Evolutionary conservation across 345 rosid species (phyloP).

Genomic region (Citrus mangshanensis): DNA sequence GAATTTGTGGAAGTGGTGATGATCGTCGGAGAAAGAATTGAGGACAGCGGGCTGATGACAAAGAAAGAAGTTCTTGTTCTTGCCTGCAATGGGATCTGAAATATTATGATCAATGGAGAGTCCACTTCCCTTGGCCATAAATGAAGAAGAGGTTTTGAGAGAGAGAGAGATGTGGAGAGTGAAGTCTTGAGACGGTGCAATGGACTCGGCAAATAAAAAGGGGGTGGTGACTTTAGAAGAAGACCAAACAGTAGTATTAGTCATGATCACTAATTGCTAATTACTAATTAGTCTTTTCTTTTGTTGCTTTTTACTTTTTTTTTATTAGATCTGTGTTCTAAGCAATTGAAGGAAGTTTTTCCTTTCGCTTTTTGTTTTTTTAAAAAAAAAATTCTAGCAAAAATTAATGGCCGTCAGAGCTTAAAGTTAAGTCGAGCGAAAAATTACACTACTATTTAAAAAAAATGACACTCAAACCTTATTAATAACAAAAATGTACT

Average conservation of each 20-base stretch:
- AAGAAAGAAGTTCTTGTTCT: constrained; percentile 17
- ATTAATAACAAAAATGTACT: too few relatives aligned
- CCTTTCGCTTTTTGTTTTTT: neutral
- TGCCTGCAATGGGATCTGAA: constrained; percentile 31
- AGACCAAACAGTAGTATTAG: constrained; percentile 29
- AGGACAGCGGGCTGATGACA: constrained; percentile 37
- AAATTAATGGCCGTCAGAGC: too few relatives aligned
- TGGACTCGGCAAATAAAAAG: constrained; percentile 70
- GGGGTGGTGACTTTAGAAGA: constrained; percentile 35
- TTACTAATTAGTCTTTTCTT: neutral
- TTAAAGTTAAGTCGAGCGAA: too few relatives aligned
- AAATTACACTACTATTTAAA: too few relatives aligned
- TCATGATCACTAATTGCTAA: neutral
- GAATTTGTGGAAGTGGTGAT: neutral
- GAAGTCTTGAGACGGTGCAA: constrained; percentile 44
- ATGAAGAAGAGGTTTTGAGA: constrained; percentile 23
- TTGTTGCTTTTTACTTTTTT: neutral
- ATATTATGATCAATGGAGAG: constrained; percentile 47
- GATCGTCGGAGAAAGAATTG: constrained; percentile 43
- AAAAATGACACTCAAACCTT: too few relatives aligned
- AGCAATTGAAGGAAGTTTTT: neutral
- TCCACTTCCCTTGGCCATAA: constrained; percentile 57
- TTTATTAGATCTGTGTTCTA: neutral
- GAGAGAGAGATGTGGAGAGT: constrained; percentile 20
- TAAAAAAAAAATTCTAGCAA: too few relatives aligned